Conservation (phyloP, 1,284 basidiomycete genomes). For the Agroathelia rolfsii region DNA sequence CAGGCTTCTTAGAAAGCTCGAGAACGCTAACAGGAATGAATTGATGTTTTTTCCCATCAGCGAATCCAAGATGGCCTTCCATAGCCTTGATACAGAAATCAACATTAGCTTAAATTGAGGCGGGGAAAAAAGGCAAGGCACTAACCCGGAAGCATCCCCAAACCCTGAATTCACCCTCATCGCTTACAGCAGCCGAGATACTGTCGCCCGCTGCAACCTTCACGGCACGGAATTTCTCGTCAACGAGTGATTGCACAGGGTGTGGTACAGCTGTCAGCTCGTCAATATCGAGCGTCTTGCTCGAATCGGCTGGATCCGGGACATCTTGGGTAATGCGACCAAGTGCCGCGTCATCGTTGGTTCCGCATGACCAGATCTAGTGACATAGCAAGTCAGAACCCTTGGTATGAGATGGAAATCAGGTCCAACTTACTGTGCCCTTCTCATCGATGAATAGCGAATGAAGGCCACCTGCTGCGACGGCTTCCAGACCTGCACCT, state of each 20-base stretch:
- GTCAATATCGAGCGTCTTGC: slow-evolving; percentile 58
- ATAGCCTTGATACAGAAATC: slow-evolving; percentile 35
- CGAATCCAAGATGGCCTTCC: slow-evolving; percentile 83
- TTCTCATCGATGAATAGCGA: slow-evolving; percentile 77
- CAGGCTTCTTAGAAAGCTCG: slow-evolving; percentile 51
- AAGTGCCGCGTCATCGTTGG: slow-evolving; percentile 88
- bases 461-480: slow-evolving; percentile 80
- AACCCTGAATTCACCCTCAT: slow-evolving; percentile 70
- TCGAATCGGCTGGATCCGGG: slow-evolving; percentile 56
- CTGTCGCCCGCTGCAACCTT: slow-evolving; percentile 78
- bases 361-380: slow-evolving; percentile 81
- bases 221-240: slow-evolving; percentile 77
- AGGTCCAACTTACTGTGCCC: slow-evolving; percentile 55
- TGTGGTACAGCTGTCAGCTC: slow-evolving; percentile 71
- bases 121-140: slow-evolving; percentile 11
- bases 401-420: slow-evolving; percentile 6
- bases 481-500: slow-evolving; percentile 64
- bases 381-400: slow-evolving; percentile 4
- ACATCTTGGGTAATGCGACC: slow-evolving; percentile 73
- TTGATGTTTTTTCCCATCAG: slow-evolving; percentile 52
- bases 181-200: slow-evolving; percentile 73
- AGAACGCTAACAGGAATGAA: slow-evolving; percentile 65
- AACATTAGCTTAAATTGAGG: slow-evolving; percentile 7
- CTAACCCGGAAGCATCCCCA: slow-evolving; percentile 92
- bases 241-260: slow-evolving; percentile 59